Conservation (phyloP, 1,284 basidiomycete species). For the Tilletia indica region DNA sequence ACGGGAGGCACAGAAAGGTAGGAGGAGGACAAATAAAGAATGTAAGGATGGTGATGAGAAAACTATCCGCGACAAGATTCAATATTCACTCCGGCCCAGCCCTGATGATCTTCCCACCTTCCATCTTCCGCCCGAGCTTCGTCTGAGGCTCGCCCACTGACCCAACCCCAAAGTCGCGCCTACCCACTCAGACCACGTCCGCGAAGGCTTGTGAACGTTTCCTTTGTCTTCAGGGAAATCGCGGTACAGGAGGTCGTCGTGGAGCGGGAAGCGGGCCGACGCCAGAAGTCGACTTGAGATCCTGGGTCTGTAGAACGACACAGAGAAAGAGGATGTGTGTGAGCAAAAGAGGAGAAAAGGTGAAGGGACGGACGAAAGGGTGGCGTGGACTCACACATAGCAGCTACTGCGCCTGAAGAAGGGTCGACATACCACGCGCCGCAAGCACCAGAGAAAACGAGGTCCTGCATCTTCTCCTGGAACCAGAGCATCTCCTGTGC, state of each 20-base stretch:
- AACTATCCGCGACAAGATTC: no score
- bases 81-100: not conserved
- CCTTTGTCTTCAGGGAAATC: not conserved
- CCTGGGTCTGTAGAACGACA: constrained; percentile 1
- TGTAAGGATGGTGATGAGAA: no score
- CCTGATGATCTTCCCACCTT: constrained; percentile 5
- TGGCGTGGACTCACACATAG: not conserved
- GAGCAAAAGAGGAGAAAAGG: not conserved
- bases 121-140: not conserved
- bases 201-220: constrained; percentile 5
- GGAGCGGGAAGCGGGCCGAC: constrained; percentile 6
- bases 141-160: constrained; percentile 6
- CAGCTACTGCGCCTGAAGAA: not conserved
- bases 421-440: constrained; percentile 33
- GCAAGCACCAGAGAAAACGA: constrained; percentile 33
- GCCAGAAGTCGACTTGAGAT: constrained; percentile 16
- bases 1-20: no score
- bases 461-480: constrained; percentile 26
- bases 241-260: constrained; percentile 15
- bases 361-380: not conserved
- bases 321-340: not conserved
- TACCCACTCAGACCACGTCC: constrained; percentile 14
- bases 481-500: constrained; percentile 27
- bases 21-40: no score
- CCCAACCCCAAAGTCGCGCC: not conserved